These are phyloP conservation scores for Aschersonia sp. DNA, from an alignment of 2,329 filamentous ascomycete genomes.

Conservation along the genomic window DNA sequence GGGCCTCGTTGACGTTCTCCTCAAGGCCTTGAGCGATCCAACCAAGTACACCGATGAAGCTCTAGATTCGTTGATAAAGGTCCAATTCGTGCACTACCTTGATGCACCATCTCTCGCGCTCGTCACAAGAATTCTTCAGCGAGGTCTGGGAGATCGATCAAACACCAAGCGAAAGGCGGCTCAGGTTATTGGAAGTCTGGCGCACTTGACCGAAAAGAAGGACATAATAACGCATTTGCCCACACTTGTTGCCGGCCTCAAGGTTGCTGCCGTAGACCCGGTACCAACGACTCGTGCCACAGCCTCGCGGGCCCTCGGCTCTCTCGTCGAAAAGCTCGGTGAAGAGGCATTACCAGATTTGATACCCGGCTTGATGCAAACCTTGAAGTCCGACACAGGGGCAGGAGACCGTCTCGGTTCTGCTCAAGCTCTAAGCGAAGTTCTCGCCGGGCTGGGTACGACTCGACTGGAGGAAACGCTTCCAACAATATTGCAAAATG, in stretches of 20 bases:
- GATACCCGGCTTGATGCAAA: conserved; percentile 94
- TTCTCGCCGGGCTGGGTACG: conserved; percentile 88
- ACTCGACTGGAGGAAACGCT: conserved; percentile 87
- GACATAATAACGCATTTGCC: conserved; percentile 85
- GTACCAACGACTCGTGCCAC: conserved; percentile 94
- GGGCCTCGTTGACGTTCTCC: conserved; percentile 73
- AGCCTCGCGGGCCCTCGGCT: conserved; percentile 88
- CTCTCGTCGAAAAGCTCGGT: conserved; percentile 93
- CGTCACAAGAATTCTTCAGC: conserved; percentile 88
- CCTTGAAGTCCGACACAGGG: conserved; percentile 91
- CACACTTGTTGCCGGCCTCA: conserved; percentile 80
- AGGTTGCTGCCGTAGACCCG: conserved; percentile 81
- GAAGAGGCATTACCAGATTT: conserved; percentile 94
- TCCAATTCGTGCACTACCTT: conserved; percentile 98
- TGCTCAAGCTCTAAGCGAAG: conserved; percentile 90
- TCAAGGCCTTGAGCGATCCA: conserved; percentile 93
- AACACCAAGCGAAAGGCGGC: conserved; percentile 92
- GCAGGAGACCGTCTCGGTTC: conserved; percentile 93
- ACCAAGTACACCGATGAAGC: conserved; percentile 96
- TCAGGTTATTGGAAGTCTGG: conserved; percentile 94
- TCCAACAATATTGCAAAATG: conserved; percentile 91
- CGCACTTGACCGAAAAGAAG: conserved; percentile 91
- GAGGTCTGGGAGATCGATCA: conserved; percentile 80
- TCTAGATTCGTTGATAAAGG: conserved; percentile 85
- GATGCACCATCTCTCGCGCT: conserved; percentile 91